A percentile compares a stretch with the other conserved stretches of the same genome.
Conservation (phyloP, 2,329 filamentous ascomycete genomes). For the Monosporascus sp. region DNA sequence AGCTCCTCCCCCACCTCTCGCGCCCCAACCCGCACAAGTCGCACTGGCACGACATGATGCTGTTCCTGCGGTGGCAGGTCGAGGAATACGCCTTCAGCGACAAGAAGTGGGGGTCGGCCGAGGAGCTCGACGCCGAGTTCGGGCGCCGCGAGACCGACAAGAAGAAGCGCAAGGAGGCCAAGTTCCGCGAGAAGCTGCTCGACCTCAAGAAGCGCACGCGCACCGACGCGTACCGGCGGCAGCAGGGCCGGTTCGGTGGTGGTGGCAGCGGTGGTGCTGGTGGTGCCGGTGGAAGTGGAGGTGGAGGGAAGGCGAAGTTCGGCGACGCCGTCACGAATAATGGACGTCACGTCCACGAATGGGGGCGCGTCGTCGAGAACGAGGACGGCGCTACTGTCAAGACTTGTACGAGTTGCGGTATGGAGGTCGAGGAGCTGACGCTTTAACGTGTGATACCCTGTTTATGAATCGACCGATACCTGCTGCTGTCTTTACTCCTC, state of each 20-base stretch:
- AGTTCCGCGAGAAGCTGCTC: constrained; percentile 82
- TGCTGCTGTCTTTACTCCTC: no score
- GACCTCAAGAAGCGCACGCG: constrained; percentile 91
- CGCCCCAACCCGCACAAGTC: constrained; percentile 92
- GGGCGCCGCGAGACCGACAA: constrained; percentile 71
- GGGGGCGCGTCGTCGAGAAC: constrained; percentile 65
- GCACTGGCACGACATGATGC: constrained; percentile 98
- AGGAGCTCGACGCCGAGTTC: constrained; percentile 84
- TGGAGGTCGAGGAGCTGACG: constrained; percentile 73
- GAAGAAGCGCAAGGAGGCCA: constrained; percentile 81
- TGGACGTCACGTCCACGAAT: constrained; percentile 83
- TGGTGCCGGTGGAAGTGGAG: constrained; percentile 30
- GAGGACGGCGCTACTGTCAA: constrained; percentile 73
- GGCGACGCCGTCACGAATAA: constrained; percentile 67
- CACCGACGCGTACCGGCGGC: constrained; percentile 80
- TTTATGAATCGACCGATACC: no score
- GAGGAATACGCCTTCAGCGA: constrained; percentile 82
- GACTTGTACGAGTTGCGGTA: constrained; percentile 69
- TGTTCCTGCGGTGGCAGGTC: constrained; percentile 88
- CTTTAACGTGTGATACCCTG: constrained; percentile 36
- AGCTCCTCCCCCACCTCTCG: constrained; percentile 80
- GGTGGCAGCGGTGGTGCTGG: constrained; percentile 36
- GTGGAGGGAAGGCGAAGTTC: constrained; percentile 52
- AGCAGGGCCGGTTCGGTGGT: constrained; percentile 47
- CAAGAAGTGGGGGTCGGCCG: constrained; percentile 84